phyloP scores from a whole-genome alignment of 257 asterid species.

The Plantago major region DNA sequence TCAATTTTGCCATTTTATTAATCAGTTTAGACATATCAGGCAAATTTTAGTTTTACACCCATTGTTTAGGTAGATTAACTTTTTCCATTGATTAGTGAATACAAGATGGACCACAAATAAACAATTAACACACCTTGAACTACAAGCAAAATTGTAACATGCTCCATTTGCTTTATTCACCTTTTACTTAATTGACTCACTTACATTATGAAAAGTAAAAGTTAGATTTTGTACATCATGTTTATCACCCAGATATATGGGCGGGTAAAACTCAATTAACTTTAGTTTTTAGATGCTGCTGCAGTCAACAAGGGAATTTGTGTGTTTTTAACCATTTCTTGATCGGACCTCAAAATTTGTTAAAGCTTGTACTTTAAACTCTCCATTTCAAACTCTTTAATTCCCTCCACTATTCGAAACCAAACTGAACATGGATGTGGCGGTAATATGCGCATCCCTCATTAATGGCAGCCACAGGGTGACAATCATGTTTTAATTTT shows the following conservation, averaged over 20 bases:
- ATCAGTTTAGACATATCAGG: too few relatives aligned
- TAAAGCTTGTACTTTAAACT: neutral
- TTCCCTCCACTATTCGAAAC: slow-evolving; percentile 17
- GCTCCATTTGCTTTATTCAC: slow-evolving; percentile 35
- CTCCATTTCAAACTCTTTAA: slow-evolving; percentile 8
- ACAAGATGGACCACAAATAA: too few relatives aligned
- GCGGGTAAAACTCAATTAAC: slow-evolving; percentile 4
- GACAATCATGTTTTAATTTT: too few relatives aligned
- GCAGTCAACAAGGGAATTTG: slow-evolving; percentile 20
- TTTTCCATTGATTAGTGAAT: slow-evolving; percentile 4
- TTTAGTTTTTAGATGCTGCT: slow-evolving; percentile 10
- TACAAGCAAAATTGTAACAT: slow-evolving; percentile 46
- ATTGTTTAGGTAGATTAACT: too few relatives aligned
- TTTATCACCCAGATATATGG: too few relatives aligned
- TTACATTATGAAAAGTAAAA: slow-evolving; percentile 48
- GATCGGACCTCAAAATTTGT: slow-evolving; percentile 34
- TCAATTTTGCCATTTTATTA: too few relatives aligned
- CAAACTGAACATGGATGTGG: neutral
- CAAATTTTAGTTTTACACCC: too few relatives aligned
- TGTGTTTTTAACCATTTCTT: slow-evolving; percentile 9
- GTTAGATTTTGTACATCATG: slow-evolving; percentile 53
- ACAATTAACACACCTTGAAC: slow-evolving; percentile 41
- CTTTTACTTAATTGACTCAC: slow-evolving; percentile 39
- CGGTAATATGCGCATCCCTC: too few relatives aligned
- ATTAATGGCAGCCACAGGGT: too few relatives aligned